Conservation (phyloP, 805 yeast genomes). For the Candida nitratophila region DNA sequence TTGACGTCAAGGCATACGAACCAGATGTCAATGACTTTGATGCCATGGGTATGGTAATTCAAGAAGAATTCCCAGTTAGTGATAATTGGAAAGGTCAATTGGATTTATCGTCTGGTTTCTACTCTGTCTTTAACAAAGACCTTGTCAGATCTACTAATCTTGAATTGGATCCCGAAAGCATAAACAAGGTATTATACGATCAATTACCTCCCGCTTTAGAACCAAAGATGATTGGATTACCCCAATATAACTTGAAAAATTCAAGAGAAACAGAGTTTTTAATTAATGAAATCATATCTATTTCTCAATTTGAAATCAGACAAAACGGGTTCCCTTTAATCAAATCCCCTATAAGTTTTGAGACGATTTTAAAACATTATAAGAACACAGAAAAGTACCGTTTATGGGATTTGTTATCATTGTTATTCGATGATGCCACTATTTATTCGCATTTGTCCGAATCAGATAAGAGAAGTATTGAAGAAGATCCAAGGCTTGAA, state of each 20-base stretch:
- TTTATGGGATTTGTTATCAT: conserved; percentile 52
- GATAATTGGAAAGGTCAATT: conserved; percentile 62
- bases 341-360: not conserved
- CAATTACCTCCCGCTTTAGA: not conserved
- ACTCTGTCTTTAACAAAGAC: conserved; percentile 29
- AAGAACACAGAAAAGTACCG: conserved; percentile 11
- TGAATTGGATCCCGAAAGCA: conserved; percentile 11
- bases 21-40: conserved; percentile 49
- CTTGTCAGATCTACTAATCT: conserved; percentile 8
- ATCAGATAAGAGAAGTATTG: conserved; percentile 3
- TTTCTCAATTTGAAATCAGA: not conserved
- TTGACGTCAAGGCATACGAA: conserved; percentile 63
- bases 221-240: not conserved
- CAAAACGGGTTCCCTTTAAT: not conserved
- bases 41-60: conserved; percentile 32
- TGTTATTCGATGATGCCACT: conserved; percentile 46
- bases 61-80: conserved; percentile 41
- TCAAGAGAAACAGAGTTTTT: not conserved
- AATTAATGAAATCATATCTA: not conserved
- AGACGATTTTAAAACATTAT: not conserved
- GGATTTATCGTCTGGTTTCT: conserved; percentile 40
- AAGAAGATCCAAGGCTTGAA: conserved; percentile 5
- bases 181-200: conserved; percentile 15
- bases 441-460: conserved; percentile 9
- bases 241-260: not conserved